phyloP scores from a whole-genome alignment of 2,329 filamentous ascomycete species.

The Stenocarpella maydis region DNA sequence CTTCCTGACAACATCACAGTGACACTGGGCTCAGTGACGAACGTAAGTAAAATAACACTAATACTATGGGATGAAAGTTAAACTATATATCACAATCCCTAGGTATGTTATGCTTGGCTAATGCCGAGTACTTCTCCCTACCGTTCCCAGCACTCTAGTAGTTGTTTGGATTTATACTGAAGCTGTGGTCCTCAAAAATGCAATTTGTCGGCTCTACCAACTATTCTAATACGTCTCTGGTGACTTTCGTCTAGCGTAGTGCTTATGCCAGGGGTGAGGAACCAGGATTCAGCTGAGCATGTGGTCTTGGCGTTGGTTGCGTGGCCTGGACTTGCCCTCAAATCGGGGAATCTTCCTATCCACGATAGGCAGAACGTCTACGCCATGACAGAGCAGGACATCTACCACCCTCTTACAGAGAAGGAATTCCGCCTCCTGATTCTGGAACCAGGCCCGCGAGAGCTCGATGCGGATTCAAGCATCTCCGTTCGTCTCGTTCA shows the following conservation, averaged over 20 bases:
- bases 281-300: background rate
- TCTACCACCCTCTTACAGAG: background rate
- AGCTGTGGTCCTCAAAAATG: too few relatives aligned
- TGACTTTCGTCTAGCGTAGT: background rate
- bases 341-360: background rate
- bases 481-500: background rate
- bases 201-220: too few relatives aligned
- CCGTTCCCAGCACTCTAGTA: too few relatives aligned
- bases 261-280: background rate
- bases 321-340: background rate
- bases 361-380: background rate
- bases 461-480: background rate
- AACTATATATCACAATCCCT: too few relatives aligned
- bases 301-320: background rate
- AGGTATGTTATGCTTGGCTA: too few relatives aligned
- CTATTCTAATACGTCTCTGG: too few relatives aligned
- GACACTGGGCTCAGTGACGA: too few relatives aligned
- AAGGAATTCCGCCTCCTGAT: background rate
- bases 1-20: too few relatives aligned
- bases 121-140: too few relatives aligned
- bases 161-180: too few relatives aligned
- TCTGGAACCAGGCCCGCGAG: background rate
- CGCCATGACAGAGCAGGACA: background rate
- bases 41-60: too few relatives aligned
- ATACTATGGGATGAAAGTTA: too few relatives aligned